Conservation (phyloP, 176 grass and related monocot species). For the Sorghum bicolor region DNA sequence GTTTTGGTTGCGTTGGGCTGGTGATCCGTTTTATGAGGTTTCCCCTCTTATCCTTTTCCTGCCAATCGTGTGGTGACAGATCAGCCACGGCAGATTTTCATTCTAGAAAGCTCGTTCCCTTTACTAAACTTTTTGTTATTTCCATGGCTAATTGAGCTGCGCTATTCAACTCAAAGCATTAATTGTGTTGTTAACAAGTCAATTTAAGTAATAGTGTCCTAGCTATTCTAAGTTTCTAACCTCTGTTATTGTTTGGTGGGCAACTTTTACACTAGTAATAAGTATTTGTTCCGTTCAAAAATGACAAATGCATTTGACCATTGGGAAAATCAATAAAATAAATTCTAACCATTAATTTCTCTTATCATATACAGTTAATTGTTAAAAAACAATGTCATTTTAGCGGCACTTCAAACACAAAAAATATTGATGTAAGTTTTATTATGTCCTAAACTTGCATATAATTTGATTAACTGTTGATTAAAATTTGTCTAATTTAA, state of each 20-base stretch:
- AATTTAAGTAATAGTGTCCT: neutral
- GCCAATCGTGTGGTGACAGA: constrained; percentile 56
- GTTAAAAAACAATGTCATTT: too few species aligned
- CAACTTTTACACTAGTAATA: neutral
- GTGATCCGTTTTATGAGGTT: constrained; percentile 24
- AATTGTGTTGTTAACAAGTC: neutral
- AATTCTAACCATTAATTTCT: too few species aligned
- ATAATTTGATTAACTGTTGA: too few species aligned
- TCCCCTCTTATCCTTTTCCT: constrained; percentile 38
- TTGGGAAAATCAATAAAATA: too few species aligned
- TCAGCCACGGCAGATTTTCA: constrained; percentile 48
- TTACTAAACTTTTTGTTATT: too few species aligned
- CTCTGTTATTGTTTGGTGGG: neutral
- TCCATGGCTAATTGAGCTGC: neutral
- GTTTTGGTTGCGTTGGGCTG: constrained; percentile 14
- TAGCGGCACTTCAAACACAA: too few species aligned
- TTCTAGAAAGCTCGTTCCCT: constrained; percentile 16
- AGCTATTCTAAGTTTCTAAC: neutral
- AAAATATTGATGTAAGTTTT: too few species aligned
- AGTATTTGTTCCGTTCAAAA: too few species aligned
- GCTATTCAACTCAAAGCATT: neutral
- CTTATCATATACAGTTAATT: too few species aligned
- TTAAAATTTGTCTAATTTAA: too few species aligned
- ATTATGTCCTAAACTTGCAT: too few species aligned
- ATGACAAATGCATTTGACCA: too few species aligned